Evolutionary conservation across 2,329 filamentous ascomycete genomes (phyloP), one percentile per base, ranked within the genome.

Genomic region (Esteya vermicola): DNA sequence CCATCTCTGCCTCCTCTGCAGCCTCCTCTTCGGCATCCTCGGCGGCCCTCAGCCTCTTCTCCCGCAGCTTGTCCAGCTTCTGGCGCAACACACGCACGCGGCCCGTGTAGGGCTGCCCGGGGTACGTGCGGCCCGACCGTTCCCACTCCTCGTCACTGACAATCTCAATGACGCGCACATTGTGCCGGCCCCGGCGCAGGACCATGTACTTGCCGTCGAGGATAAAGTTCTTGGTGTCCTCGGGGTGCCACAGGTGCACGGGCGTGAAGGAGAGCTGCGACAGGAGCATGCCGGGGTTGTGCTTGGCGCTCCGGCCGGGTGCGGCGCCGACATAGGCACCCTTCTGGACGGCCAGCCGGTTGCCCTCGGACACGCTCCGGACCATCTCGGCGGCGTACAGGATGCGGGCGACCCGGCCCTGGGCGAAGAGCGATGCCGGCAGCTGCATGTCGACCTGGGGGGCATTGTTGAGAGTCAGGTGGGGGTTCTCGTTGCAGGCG

Each of bases 181-280:
- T 75, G 56, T 76, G 68, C 59, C 77, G 78, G 47, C 75, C 75
- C 51, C 68, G 73, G 47, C 76, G 71, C 39, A 80, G 59, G 48
- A 80, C 67, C 46, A 80, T 59, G 35, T 78, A 48, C 46, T 67
- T 63, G 42, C 55, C 71, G 45, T 77, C 71, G 16, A 84, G 68
- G 41, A 81, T 59, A 50, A 68, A 81, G 41, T 73, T 70, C 43
- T 63, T 52, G 1, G 75, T 78, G 39, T 79, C 70, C 20, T 64
- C 57, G 0, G 65, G 61, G 48, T 63, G 69, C 67, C 74, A 76
- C 19, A 67, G 57, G 52, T 75, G 73, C 44, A 84, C 68, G 2
- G 70, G 67, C 9, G 67, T 71, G 63, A 76, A 86, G 21, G 67
- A 62, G 21, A 85, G 52, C 42, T 67, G 66, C 14, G 63, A 68